Base-by-base conservation (phyloP, 2,329 filamentous ascomycete species). In the Aspergillus tubingensis region DNA sequence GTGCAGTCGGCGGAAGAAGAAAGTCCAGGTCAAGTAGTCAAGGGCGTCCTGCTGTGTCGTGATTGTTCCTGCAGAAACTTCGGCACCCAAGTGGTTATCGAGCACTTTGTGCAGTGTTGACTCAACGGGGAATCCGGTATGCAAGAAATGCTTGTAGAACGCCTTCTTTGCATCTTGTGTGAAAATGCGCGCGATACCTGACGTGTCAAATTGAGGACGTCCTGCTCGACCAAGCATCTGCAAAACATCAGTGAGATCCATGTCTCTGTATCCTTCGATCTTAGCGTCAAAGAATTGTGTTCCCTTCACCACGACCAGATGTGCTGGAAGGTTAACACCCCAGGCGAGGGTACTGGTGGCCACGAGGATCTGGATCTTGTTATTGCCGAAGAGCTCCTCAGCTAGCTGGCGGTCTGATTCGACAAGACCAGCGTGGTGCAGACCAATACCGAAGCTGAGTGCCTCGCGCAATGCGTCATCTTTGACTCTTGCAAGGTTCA, bases 241-340 rank as follows among this genome's bases (percentile, higher is more conserved):
- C 63, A 99, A 81, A 32, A 99, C 95, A 77, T 99, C 95, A 0
- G 95, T 99, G 61, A 99, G 80, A 74, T 99, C 95, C 96, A 99
- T 99, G 76, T 99, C 96, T 73, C 91, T 95, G 79, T 99, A 99
- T 0, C 90, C 94, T 79, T 98, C 95, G 4, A 91, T 95, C 78
- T 99, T 99, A 41, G 95, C 95, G 70, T 99, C 95, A 73, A 96
- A 99, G 79, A 91, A 99, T 71, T 99, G 96, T 0, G 95, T 99
- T 57, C 95, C 95, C 76, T 99, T 99, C 62, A 99, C 96, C 1
- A 99, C 91, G 2, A 99, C 95, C 5, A 99, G 83, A 78, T 99
- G 96, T 1, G 96, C 95, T 0, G 96, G 96, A 70, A 99, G 81
- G 74, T 99, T 99, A 70, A 99, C 94, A 78, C 95, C 96, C 95